These are phyloP conservation scores for Citrus australasica DNA, from an alignment of 345 rosid species.

Conservation along the genomic window DNA sequence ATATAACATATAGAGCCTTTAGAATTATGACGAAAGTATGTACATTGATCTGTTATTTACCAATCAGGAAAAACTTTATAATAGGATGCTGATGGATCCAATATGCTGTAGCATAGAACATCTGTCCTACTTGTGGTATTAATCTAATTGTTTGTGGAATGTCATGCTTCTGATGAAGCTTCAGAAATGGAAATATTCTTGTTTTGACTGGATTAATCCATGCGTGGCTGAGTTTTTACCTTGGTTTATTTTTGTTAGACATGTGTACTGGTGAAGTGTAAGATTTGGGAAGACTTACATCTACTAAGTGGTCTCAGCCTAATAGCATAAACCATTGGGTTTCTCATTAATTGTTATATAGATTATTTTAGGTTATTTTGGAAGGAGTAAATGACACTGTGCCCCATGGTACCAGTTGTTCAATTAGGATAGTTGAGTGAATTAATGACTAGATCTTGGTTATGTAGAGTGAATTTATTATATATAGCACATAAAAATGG, in stretches of 20 bases:
- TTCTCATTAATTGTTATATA: background rate
- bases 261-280: background rate
- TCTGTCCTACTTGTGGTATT: background rate
- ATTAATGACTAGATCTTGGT: background rate
- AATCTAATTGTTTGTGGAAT: background rate
- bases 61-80: background rate
- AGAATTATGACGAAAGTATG: background rate
- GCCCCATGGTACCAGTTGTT: background rate
- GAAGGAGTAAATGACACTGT: background rate
- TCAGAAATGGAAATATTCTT: background rate
- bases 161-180: background rate
- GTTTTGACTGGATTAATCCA: background rate
- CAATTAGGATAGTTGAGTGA: background rate
- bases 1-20: background rate
- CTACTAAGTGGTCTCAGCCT: background rate
- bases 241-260: background rate
- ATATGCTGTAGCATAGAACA: background rate
- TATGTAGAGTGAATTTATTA: background rate
- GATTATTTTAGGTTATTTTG: constrained; percentile 7
- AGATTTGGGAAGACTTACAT: background rate
- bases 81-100: background rate
- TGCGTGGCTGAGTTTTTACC: background rate
- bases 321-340: background rate
- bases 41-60: background rate
- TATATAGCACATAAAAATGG: background rate